These are phyloP conservation scores for Ilex aquifolium DNA, from an alignment of 257 asterid genomes.

Conservation along the genomic window DNA sequence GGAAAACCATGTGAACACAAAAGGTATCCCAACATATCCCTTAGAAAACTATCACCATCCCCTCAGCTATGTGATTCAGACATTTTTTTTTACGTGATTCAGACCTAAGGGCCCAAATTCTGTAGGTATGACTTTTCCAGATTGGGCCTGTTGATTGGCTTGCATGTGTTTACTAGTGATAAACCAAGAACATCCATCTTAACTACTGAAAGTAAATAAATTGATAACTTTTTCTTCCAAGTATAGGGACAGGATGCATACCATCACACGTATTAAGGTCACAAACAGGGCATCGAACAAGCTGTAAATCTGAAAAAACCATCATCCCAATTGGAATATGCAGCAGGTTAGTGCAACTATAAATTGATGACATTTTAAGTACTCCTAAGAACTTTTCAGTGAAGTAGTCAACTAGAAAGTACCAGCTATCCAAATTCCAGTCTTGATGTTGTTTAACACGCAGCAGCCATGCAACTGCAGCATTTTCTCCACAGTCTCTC, in stretches of 20 bases:
- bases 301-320: conserved; percentile 73
- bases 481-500: conserved; percentile 33
- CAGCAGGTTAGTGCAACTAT: conserved; percentile 10
- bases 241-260: conserved; percentile 23
- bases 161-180: too few relatives aligned
- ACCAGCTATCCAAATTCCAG: conserved; percentile 99
- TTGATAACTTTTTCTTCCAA: background rate
- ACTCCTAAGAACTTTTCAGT: conserved; percentile 7
- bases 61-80: background rate
- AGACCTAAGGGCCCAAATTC: too few relatives aligned
- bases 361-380: conserved; percentile 3
- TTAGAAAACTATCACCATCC: background rate
- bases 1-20: background rate
- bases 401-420: conserved; percentile 12
- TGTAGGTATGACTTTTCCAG: too few relatives aligned
- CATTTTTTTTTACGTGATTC: background rate
- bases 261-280: conserved; percentile 93
- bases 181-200: too few relatives aligned
- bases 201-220: background rate
- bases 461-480: conserved; percentile 49
- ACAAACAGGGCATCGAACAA: conserved; percentile 93
- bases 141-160: too few relatives aligned
- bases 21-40: background rate
- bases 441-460: conserved; percentile 52
- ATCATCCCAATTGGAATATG: conserved; percentile 2